These are phyloP conservation scores for Asterionellopsis glacialis DNA, from an alignment of 108 stramenopile species.

Conservation along the genomic window DNA sequence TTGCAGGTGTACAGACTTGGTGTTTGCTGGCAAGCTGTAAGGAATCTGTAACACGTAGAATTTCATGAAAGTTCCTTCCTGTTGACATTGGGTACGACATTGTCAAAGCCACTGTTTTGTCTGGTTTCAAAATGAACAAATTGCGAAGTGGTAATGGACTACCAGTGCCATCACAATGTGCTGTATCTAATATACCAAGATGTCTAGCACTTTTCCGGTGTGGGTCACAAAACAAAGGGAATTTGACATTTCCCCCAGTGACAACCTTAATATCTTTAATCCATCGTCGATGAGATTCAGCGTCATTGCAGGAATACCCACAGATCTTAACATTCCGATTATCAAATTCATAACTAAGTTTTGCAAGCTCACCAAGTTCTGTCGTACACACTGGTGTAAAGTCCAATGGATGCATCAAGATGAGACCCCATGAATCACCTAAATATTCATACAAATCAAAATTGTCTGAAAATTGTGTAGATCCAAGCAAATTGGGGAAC, in stretches of 20 bases:
- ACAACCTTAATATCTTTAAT: slow-evolving; percentile 33
- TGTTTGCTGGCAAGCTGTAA: slow-evolving; percentile 28
- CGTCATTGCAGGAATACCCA: slow-evolving; percentile 31
- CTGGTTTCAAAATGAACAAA: slow-evolving; percentile 32
- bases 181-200: slow-evolving; percentile 29
- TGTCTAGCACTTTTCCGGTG: slow-evolving; percentile 11
- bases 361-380: slow-evolving; percentile 58
- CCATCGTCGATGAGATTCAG: slow-evolving; percentile 21
- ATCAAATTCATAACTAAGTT: slow-evolving; percentile 34
- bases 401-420: slow-evolving; percentile 43
- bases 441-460: slow-evolving; percentile 41
- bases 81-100: slow-evolving; percentile 40
- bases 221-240: slow-evolving; percentile 42
- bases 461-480: slow-evolving; percentile 19
- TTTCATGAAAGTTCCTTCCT: slow-evolving; percentile 44
- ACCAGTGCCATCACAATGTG: slow-evolving; percentile 21
- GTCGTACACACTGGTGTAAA: slow-evolving; percentile 80
- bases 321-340: slow-evolving; percentile 29
- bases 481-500: slow-evolving; percentile 36
- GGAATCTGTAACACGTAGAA: slow-evolving; percentile 36
- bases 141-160: slow-evolving; percentile 27
- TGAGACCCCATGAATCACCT: slow-evolving; percentile 31
- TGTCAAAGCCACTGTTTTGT: slow-evolving; percentile 36
- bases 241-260: slow-evolving; percentile 26
- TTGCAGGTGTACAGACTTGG: slow-evolving; percentile 29